Percentiles rank a stretch among this genome's conserved stretches.
Conservation (phyloP, 345 rosid genomes). For the Balakata baccata region DNA sequence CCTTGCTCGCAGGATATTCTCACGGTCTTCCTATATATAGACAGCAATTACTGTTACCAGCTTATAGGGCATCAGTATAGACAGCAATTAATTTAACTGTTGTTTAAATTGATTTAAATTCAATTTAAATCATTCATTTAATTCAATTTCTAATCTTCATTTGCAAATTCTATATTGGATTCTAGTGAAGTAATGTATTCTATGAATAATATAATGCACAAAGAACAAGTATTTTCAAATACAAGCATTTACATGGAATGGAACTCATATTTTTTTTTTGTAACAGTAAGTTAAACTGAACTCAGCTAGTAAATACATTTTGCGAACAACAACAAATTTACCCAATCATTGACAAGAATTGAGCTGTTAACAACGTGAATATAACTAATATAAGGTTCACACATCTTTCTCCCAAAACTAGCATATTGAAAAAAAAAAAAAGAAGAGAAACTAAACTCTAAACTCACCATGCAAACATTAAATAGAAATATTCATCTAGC, state of each 20-base stretch:
- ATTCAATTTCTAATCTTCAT: too few relatives aligned
- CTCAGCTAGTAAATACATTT: neutral
- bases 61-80: neutral
- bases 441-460: neutral
- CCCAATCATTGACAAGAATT: neutral
- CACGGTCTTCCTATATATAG: constrained; percentile 73
- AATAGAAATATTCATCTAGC: neutral
- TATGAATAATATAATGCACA: too few relatives aligned
- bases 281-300: neutral
- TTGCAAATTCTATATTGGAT: too few relatives aligned
- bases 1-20: constrained; percentile 87
- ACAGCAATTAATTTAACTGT: too few relatives aligned
- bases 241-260: neutral
- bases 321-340: neutral
- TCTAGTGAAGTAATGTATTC: too few relatives aligned
- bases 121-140: too few relatives aligned
- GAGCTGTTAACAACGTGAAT: neutral
- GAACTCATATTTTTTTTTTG: neutral
- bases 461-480: neutral
- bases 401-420: neutral
- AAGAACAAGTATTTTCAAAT: constrained; percentile 13
- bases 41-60: constrained; percentile 11
- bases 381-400: neutral
- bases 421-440: neutral
- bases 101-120: too few relatives aligned